Evolutionary conservation across 805 yeast genomes (phyloP).

Genomic region (Pichia phayaonensis): DNA sequence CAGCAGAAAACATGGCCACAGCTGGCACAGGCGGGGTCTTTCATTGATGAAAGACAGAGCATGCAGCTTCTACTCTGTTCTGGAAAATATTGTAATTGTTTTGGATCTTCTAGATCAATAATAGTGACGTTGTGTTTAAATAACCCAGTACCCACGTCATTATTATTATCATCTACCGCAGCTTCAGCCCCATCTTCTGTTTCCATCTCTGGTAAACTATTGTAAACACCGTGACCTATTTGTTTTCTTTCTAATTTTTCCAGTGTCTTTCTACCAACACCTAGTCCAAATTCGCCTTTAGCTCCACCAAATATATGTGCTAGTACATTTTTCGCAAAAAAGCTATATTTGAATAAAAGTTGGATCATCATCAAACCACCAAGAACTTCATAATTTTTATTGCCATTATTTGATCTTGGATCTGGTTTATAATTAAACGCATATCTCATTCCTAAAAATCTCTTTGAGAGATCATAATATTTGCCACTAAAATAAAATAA

Average conservation of each 20-base stretch:
- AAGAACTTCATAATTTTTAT: slow-evolving; percentile 65
- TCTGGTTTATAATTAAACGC: slow-evolving; percentile 56
- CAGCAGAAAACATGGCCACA: slow-evolving; percentile 96
- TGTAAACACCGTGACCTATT: not conserved
- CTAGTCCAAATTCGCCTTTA: not conserved
- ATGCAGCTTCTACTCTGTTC: slow-evolving; percentile 68
- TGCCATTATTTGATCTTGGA: slow-evolving; percentile 25
- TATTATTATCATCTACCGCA: not conserved
- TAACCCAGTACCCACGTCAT: not conserved
- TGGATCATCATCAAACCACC: slow-evolving; percentile 58
- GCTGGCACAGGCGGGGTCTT: slow-evolving; percentile 72
- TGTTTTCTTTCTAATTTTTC: not conserved
- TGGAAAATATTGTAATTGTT: slow-evolving; percentile 58
- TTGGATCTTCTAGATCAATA: slow-evolving; percentile 51
- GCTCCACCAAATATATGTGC: too few species aligned
- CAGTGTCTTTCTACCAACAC: not conserved
- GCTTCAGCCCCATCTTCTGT: not conserved
- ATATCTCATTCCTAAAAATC: slow-evolving; percentile 75
- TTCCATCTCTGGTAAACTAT: not conserved
- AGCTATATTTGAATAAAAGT: slow-evolving; percentile 35
- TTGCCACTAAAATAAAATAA: slow-evolving; percentile 76
- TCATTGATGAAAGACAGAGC: slow-evolving; percentile 75
- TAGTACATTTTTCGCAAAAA: not conserved
- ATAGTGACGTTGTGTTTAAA: not conserved
- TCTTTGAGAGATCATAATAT: slow-evolving; percentile 69